phyloP scores from a whole-genome alignment of 2,329 filamentous ascomycete species.

The Ramichloridium luteum region DNA sequence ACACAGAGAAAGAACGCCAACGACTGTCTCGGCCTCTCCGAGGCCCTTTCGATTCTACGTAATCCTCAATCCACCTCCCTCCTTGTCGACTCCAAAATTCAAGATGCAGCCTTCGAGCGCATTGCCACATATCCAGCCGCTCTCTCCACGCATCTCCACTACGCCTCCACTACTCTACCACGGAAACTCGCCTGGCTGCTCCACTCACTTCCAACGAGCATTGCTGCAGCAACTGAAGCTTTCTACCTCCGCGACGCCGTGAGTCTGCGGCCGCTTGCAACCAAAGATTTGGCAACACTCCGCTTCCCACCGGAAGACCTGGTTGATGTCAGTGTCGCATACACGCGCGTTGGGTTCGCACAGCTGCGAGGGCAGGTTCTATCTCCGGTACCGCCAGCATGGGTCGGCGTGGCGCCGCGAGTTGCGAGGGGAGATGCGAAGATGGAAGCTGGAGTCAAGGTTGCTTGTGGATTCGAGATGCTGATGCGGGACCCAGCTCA shows the following conservation, averaged over 20 bases:
- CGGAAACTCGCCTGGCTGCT: constrained; percentile 71
- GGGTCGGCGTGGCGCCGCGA: constrained; percentile 34
- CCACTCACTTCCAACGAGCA: constrained; percentile 58
- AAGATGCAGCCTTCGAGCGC: constrained; percentile 84
- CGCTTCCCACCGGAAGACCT: constrained; percentile 66
- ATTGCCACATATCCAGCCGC: constrained; percentile 70
- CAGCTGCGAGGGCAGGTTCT: constrained; percentile 84
- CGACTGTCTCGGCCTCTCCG: constrained; percentile 45
- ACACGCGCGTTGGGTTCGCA: constrained; percentile 82
- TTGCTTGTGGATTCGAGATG: constrained; percentile 86
- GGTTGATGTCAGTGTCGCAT: constrained; percentile 64
- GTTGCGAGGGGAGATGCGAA: constrained; percentile 25
- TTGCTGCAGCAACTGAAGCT: constrained; percentile 74
- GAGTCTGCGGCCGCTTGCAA: constrained; percentile 55
- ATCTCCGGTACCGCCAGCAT: constrained; percentile 47
- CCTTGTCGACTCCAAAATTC: constrained; percentile 60
- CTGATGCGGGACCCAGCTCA: constrained; percentile 56
- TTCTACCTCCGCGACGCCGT: constrained; percentile 86
- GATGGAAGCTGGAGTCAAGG: constrained; percentile 70
- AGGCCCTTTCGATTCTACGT: constrained; percentile 52
- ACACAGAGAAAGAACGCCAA: no score
- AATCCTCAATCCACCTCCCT: constrained; percentile 45
- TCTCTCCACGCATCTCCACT: constrained; percentile 64
- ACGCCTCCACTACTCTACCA: constrained; percentile 60
- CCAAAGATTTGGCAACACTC: constrained; percentile 41